Conservation (phyloP, 2,329 filamentous ascomycete species). For the Scedosporium boydii region DNA sequence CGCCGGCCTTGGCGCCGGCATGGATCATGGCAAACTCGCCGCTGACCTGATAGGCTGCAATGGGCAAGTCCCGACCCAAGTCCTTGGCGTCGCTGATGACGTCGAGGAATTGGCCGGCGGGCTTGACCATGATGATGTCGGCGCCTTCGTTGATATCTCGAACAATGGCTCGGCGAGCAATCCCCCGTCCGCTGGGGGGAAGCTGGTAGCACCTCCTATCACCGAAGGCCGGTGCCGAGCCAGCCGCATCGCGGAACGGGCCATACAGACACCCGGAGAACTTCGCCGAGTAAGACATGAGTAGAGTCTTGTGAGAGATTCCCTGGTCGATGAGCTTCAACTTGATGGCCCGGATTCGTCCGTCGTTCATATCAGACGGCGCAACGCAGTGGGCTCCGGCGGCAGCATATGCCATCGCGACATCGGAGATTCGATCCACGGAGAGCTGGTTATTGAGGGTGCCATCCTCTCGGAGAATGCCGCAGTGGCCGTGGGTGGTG, state of each 20-base stretch:
- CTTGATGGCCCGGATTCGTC: slow-evolving; percentile 94
- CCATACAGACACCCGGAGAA: slow-evolving; percentile 96
- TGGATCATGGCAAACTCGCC: slow-evolving; percentile 98
- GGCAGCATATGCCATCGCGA: slow-evolving; percentile 94
- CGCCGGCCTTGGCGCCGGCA: slow-evolving; percentile 86
- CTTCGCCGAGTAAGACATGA: slow-evolving; percentile 98
- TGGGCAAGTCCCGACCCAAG: slow-evolving; percentile 78
- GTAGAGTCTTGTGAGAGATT: slow-evolving; percentile 77
- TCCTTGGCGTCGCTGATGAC: slow-evolving; percentile 98
- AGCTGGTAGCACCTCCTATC: slow-evolving; percentile 96
- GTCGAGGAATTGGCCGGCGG: slow-evolving; percentile 88
- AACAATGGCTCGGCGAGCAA: slow-evolving; percentile 81
- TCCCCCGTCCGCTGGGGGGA: slow-evolving; percentile 80
- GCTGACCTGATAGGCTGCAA: slow-evolving; percentile 94
- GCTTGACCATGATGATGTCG: slow-evolving; percentile 99
- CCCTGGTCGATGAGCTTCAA: slow-evolving; percentile 93
- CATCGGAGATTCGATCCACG: slow-evolving; percentile 89
- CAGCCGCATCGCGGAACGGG: slow-evolving; percentile 92
- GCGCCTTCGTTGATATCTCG: slow-evolving; percentile 90
- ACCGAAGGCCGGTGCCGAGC: slow-evolving; percentile 82
- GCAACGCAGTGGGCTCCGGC: slow-evolving; percentile 95
- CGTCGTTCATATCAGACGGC: slow-evolving; percentile 98
- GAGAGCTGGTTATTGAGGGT: slow-evolving; percentile 87
- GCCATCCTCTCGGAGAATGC: slow-evolving; percentile 87
- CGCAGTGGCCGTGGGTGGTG: slow-evolving; percentile 95